Percentiles rank a stretch among this genome's conserved stretches.
These are phyloP conservation scores for Starmera amethionina DNA, from an alignment of 805 yeast genomes.

Conservation along the genomic window DNA sequence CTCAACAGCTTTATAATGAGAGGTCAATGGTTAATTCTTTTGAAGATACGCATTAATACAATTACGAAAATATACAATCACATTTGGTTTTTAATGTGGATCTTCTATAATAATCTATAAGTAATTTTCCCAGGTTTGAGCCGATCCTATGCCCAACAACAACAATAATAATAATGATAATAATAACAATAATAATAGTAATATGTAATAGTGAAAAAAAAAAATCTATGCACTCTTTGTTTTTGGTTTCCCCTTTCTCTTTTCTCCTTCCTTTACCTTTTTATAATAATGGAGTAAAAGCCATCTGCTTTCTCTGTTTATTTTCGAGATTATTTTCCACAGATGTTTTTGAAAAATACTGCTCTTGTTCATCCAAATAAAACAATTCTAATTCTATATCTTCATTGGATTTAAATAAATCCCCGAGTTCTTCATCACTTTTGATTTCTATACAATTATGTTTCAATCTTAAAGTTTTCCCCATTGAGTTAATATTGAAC, in stretches of 20 bases:
- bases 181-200: neutral
- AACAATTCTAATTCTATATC: neutral
- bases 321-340: neutral
- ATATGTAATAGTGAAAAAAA: neutral
- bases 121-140: neutral
- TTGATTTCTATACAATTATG: conserved; percentile 5
- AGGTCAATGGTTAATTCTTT: too few species aligned
- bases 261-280: neutral
- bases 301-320: conserved; percentile 4
- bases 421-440: conserved; percentile 8
- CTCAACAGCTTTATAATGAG: too few species aligned
- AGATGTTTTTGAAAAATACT: too few species aligned
- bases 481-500: conserved; percentile 26
- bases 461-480: conserved; percentile 10
- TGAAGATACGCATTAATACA: neutral
- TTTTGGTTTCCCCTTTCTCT: neutral
- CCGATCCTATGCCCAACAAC: too few species aligned
- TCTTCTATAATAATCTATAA: neutral
- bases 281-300: conserved; percentile 19
- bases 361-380: neutral
- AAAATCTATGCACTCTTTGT: neutral
- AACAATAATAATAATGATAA: neutral
- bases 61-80: neutral
- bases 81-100: neutral
- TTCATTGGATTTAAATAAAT: conserved; percentile 7